Conservation (phyloP, 2,329 filamentous ascomycete genomes). For the Aurifilum marmelostoma region DNA sequence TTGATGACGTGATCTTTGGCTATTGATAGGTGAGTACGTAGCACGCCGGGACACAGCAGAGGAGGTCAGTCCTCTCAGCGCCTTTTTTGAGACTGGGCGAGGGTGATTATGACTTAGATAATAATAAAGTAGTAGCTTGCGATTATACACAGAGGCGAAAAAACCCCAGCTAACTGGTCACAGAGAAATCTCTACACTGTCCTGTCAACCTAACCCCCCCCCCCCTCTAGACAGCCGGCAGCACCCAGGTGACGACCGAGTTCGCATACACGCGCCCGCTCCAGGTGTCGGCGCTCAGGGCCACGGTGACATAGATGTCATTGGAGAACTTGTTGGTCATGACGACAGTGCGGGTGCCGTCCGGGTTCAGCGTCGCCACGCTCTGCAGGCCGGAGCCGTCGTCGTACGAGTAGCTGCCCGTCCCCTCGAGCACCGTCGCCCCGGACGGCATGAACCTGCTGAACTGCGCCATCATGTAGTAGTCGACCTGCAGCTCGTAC, state of each 20-base stretch:
- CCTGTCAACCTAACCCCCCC: too few relatives aligned
- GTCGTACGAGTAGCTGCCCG: conserved; percentile 48
- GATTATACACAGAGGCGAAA: not conserved
- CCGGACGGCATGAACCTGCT: conserved; percentile 51
- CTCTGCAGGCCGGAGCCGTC: conserved; percentile 46
- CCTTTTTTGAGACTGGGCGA: not conserved
- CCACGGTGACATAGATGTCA: conserved; percentile 47
- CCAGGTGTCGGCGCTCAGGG: conserved; percentile 43
- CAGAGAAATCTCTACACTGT: not conserved
- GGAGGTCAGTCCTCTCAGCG: too few relatives aligned
- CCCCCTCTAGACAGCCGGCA: conserved; percentile 32
- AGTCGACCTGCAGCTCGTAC: conserved; percentile 52
- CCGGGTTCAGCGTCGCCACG: conserved; percentile 51
- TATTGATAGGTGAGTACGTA: not conserved
- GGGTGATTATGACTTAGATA: not conserved
- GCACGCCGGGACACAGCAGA: not conserved
- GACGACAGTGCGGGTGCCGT: conserved; percentile 49
- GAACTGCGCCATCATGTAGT: conserved; percentile 59
- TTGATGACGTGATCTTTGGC: not conserved
- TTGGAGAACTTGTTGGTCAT: conserved; percentile 52
- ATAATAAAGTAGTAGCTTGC: not conserved
- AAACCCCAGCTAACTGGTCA: not conserved
- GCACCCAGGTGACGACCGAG: conserved; percentile 46
- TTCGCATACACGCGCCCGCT: conserved; percentile 41
- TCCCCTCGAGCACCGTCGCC: conserved; percentile 46